Evolutionary conservation across 164 flowering plant species (phyloP), one percentile per base, ranked within the genome.

Genomic region (Vitis rotundifolia): DNA sequence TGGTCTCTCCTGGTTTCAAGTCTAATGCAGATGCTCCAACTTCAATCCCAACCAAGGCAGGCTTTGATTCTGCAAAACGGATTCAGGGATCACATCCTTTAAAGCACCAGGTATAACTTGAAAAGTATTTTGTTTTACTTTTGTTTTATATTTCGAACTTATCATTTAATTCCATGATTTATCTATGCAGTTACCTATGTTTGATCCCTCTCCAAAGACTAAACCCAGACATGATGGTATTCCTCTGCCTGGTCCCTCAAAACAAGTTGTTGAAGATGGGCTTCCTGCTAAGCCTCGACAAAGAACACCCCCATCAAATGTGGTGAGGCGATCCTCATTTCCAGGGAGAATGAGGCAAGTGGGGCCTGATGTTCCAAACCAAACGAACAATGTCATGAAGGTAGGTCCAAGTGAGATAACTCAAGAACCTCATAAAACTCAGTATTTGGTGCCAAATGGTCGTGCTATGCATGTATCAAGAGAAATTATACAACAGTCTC

Each of bases 51-150:
- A 69, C 80, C 61, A 92, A 85, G 81, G 67, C 74, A 54, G 71
- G 66, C 61, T 49, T 73, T 65, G 93, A 88, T 64, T 76, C 88
- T 49, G 74, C 66, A 56, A 92, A 85, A 63, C 71, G 90, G 72
- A 70, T 72, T 51, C 87, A 71, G 49, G 89, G 79, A 68, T 64
- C 87, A 50, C 75, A 67, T 70, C 68, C 87, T 44, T 60, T 78
- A 62, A 95, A 91, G 82, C 88, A 88, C 80, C 91, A 88, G 96
- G 99, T 93, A 79, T 18, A 51, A 54, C 60, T 63, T 11, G 10
- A 11, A 18, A 37, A 14, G 18, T 9, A 9, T 19, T 16, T 16
- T 65, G 44, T 49, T 53, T 22, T 1, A 22, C 26, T 22, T 22
- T 22, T 55, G 11, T n/a, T 11, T n/a, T 75, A 13, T 59, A 22